Evolutionary conservation across 805 yeast species (phyloP).

Genomic region (Barnettozyma vustinii): DNA sequence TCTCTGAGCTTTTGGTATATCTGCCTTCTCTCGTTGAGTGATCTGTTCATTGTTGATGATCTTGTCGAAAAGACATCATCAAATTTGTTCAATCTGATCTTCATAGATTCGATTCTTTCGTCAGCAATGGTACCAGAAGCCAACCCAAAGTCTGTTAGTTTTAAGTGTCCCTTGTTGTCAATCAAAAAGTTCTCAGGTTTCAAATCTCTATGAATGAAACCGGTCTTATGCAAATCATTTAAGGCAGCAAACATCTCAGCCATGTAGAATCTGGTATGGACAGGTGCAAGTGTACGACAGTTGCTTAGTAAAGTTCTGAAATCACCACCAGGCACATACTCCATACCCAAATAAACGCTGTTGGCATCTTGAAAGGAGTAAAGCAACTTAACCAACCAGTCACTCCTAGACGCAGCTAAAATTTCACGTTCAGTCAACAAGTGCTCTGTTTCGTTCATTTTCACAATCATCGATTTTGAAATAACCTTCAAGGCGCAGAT

Average conservation of each 20-base stretch:
- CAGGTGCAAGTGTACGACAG: conserved; percentile 88
- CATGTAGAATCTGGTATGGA: conserved; percentile 92
- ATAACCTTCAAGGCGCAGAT: conserved; percentile 92
- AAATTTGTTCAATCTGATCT: conserved; percentile 58
- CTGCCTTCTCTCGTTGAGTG: conserved; percentile 82
- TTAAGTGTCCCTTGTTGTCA: conserved; percentile 87
- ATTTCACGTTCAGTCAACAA: conserved; percentile 95
- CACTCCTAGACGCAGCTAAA: conserved; percentile 89
- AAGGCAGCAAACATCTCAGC: conserved; percentile 96
- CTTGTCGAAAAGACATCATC: conserved; percentile 53
- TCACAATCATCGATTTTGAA: conserved; percentile 78
- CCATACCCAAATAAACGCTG: conserved; percentile 94
- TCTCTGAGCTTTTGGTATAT: conserved; percentile 76
- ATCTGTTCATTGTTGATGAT: conserved; percentile 52
- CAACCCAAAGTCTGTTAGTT: conserved; percentile 92
- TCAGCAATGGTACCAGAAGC: conserved; percentile 95
- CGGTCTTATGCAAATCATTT: conserved; percentile 88
- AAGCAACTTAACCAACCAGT: conserved; percentile 89
- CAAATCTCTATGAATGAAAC: conserved; percentile 94
- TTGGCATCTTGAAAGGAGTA: conserved; percentile 94
- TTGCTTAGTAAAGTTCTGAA: conserved; percentile 90
- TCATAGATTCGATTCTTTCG: conserved; percentile 91
- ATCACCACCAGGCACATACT: conserved; percentile 99
- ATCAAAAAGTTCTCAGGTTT: conserved; percentile 93
- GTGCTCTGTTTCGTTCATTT: conserved; percentile 92